Conservation (phyloP, 1,284 basidiomycete genomes). For the Mixia osmundae region DNA sequence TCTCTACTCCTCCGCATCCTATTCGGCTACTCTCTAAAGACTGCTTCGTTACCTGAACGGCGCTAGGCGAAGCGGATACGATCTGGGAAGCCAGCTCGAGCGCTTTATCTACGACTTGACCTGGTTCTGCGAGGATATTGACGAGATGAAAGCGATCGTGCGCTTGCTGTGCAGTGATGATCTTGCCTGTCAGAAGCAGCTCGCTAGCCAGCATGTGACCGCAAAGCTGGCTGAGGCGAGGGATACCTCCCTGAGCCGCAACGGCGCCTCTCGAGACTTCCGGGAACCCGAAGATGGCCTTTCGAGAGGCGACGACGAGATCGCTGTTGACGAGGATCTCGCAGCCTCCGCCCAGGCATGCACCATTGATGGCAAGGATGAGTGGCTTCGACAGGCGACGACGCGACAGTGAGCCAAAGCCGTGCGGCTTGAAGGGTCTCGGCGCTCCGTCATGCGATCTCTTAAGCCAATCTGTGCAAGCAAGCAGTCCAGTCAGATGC, state of each 20-base stretch:
- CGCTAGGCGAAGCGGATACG: slow-evolving; percentile 46
- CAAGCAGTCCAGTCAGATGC: slow-evolving; percentile 27
- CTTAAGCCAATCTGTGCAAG: slow-evolving; percentile 6
- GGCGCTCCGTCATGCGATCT: no score
- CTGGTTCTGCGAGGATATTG: slow-evolving; percentile 35
- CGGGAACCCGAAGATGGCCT: slow-evolving; percentile 48
- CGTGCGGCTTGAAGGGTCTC: no score
- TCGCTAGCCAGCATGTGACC: slow-evolving; percentile 36
- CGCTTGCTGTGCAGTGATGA: slow-evolving; percentile 42
- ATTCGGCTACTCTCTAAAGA: slow-evolving; percentile 10
- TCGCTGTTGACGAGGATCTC: slow-evolving; percentile 64
- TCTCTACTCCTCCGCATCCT: slow-evolving; percentile 25
- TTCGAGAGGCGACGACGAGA: slow-evolving; percentile 45
- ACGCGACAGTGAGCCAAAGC: slow-evolving; percentile 46
- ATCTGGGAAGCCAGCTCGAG: slow-evolving; percentile 39
- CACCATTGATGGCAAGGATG: slow-evolving; percentile 58
- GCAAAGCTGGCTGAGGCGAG: slow-evolving; percentile 15
- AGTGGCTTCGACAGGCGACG: slow-evolving; percentile 33
- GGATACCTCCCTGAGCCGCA: slow-evolving; percentile 45
- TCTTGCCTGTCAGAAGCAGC: slow-evolving; percentile 44
- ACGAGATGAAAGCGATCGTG: slow-evolving; percentile 41
- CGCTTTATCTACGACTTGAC: slow-evolving; percentile 37
- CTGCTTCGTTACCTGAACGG: slow-evolving; percentile 50
- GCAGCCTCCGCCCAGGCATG: slow-evolving; percentile 53
- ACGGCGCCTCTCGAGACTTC: slow-evolving; percentile 60